Percentiles rank a stretch among this genome's conserved stretches.
Conservation (phyloP, 352 stramenopile species). For the Thalassiosira mediterranea region DNA sequence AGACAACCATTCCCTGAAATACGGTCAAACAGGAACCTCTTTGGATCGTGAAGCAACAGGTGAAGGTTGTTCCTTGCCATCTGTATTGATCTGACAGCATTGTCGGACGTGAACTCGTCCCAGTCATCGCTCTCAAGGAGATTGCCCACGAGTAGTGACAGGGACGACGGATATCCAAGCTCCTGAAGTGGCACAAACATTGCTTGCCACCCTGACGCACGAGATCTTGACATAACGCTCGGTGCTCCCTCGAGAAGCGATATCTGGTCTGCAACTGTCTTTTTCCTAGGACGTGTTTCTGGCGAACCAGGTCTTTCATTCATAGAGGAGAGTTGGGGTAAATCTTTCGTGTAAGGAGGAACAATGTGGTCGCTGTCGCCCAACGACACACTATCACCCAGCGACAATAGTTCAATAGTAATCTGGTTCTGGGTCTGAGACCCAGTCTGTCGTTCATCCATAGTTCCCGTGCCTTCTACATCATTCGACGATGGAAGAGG, state of each 20-base stretch:
- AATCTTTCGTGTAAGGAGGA: not conserved
- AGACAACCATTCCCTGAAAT: not conserved
- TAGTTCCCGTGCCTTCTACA: not conserved
- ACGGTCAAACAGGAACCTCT: slow-evolving; percentile 40
- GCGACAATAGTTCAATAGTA: slow-evolving; percentile 1
- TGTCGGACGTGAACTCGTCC: slow-evolving; percentile 6
- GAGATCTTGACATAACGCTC: not conserved
- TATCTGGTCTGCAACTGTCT: too few species aligned
- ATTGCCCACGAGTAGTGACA: slow-evolving; percentile 33
- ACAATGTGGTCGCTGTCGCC: not conserved
- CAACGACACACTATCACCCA: too few species aligned
- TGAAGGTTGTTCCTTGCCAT: slow-evolving; percentile 24
- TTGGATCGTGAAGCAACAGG: slow-evolving; percentile 32
- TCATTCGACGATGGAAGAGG: not conserved
- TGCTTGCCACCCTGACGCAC: not conserved
- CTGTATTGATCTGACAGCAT: slow-evolving; percentile 10
- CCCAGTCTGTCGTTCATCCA: not conserved
- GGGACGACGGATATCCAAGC: slow-evolving; percentile 25
- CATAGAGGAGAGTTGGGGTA: too few species aligned
- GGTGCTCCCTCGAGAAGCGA: not conserved
- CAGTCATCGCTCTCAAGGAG: slow-evolving; percentile 20
- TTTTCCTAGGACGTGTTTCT: too few species aligned
- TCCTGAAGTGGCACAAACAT: slow-evolving; percentile 12
- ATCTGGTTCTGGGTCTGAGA: slow-evolving; percentile 11
- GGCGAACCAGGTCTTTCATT: too few species aligned